Base-by-base conservation (phyloP, 306 rosid genomes). In the Medicago lupulina region DNA sequence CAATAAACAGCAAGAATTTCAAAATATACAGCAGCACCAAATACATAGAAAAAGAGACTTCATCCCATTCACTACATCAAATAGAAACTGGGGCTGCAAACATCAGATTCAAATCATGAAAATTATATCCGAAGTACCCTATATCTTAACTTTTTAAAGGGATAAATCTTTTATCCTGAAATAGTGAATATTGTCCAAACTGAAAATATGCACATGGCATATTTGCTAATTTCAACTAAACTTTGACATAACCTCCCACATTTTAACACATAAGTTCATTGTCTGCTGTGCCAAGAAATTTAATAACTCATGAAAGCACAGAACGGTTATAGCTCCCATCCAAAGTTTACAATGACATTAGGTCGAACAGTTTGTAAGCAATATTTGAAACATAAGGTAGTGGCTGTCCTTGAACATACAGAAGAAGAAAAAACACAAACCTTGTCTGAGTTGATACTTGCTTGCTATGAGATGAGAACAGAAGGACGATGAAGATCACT, bases 341-440 rank as follows among this genome's bases (percentile, higher is more conserved):
- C 31, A 28, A 28, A 28, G 31, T 28, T 28, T 28, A 28, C 31
- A 28, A 28, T 28, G 4, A 28, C 31, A 28, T 28, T 28, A 28
- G 4, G 31, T 28, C 67, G 43, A 61, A 61, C 67, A 61, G 43
- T 31, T 61, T 61, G 67, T 61, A 7, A 61, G 67, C 67, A 61
- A 31, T 31, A 61, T 61, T 28, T 14, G 19, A 17, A 61, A 15
- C 43, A 0, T 9, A 58, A 58, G 16, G 36, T 4, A 58, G 36
- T 18, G 6, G 62, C 3, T 19, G 7, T 8, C 4, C 15, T 14
- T 57, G n/a, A 57, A 4, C 3, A 28, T 3, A 28, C 31, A 28
- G 31, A 28, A 28, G 31, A 28, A 28, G 31, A 28, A 28, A 28
- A 28, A 28, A 28, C 31, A 28, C 31, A 28, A 3, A 28, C 31